A percentile compares a stretch with the other conserved stretches of the same genome.
Evolutionary conservation across 495 filamentous ascomycete genomes (phyloP).

Genomic region (Neurospora pannonica): DNA sequence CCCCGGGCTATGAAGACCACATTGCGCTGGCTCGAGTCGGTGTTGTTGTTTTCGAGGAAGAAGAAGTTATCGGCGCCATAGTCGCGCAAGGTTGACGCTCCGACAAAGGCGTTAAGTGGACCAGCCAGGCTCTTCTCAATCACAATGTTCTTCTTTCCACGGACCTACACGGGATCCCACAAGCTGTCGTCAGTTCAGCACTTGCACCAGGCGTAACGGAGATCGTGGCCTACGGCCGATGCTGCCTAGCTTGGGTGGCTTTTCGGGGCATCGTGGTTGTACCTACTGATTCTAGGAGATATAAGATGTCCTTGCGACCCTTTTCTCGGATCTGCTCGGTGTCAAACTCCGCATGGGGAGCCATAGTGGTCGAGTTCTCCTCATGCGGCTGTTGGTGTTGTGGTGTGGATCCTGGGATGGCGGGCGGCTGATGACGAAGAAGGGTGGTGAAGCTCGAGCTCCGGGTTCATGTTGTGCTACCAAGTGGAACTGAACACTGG

Average conservation of each 20-base stretch:
- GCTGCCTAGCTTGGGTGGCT: background rate
- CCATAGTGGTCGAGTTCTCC: conserved; percentile 41
- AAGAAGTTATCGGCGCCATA: conserved; percentile 97
- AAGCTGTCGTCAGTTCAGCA: conserved; percentile 22
- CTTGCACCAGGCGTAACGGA: conserved; percentile 3
- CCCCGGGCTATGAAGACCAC: conserved; percentile 86
- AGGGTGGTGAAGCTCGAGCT: background rate
- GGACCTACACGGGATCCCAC: conserved; percentile 50
- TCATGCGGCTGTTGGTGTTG: conserved; percentile 26
- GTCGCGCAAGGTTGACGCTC: conserved; percentile 73
- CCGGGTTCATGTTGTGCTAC: background rate
- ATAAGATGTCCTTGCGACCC: conserved; percentile 74
- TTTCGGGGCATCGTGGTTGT: conserved; percentile 25
- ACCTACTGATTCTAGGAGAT: conserved; percentile 87
- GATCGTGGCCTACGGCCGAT: background rate
- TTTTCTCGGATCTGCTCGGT: conserved; percentile 73
- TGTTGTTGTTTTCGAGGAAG: conserved; percentile 88
- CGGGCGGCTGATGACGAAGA: conserved; percentile 4
- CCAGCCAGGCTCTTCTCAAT: conserved; percentile 86
- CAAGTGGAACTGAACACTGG: background rate
- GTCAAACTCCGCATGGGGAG: conserved; percentile 66
- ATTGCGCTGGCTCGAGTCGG: conserved; percentile 85
- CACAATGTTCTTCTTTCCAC: conserved; percentile 96
- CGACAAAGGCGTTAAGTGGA: conserved; percentile 81
- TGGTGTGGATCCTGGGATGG: conserved; percentile 1